Base-by-base conservation (phyloP, 1,284 basidiomycete genomes). In the Irpex sp. region DNA sequence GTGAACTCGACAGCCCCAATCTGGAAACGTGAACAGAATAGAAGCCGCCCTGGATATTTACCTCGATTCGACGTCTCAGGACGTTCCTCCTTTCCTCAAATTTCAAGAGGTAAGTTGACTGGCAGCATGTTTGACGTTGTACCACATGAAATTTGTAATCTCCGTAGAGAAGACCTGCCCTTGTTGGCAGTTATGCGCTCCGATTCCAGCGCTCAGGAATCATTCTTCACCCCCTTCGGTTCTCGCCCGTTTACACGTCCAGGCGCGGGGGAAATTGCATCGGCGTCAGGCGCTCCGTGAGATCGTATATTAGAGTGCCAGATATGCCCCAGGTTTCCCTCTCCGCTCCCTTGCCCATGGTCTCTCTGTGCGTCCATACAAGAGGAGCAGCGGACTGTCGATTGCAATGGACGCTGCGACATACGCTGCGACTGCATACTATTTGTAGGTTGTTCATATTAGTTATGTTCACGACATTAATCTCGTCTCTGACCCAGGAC, bases 381-480 rank as follows among this genome's bases (percentile, higher is more conserved):
- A 21, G 19, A 19, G 13, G 13, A 50, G 49, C 49, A 21, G 19
- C 19, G n/a, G 49, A 50, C 15, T 50, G 17, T 8, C 19, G n/a
- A 17, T 50, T 17, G 19, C 49, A 8, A 50, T 50, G 49, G 49
- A 50, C 19, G 55, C 61, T 47, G 62, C 59, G 51, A 63, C 64
- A 61, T 66, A 69, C 37, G 61, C 65, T 39, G 67, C 63, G 39
- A 60, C 65, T 33, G 68, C 68, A 26, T 61, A 66, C 13, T 67
- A 69, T 65, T 66, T 71, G 69, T 71, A 65, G 59, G 68, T 67
- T 9, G 43, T 57, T 15, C 15, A 13, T 3, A 26, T 43, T 46
- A 61, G 33, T 13, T 33, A 55, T 35, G 37, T 57, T 15, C 21
- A 15, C 13, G 43, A 43, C 46, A 31, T 39, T 31, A 15, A 55